phyloP scores from a whole-genome alignment of 495 filamentous ascomycete genomes.

The Aspergillus campestris region DNA sequence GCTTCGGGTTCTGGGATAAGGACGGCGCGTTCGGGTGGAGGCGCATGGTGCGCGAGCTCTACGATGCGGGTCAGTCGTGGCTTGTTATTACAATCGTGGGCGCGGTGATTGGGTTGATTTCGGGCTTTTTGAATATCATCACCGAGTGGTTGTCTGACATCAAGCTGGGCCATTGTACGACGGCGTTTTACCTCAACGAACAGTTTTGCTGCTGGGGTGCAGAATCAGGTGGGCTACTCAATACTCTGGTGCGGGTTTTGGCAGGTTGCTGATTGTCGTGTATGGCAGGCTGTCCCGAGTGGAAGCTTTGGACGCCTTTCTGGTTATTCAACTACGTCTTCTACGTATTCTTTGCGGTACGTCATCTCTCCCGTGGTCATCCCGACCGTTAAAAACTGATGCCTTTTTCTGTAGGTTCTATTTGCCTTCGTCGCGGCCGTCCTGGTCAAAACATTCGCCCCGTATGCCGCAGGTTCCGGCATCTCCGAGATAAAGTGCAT shows the following conservation, averaged over 20 bases:
- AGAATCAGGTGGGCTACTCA: conserved; percentile 59
- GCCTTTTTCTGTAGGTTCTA: conserved; percentile 46
- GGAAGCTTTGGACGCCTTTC: conserved; percentile 80
- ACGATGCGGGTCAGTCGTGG: conserved; percentile 97
- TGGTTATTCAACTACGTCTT: conserved; percentile 75
- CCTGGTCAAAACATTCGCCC: conserved; percentile 87
- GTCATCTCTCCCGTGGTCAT: conserved; percentile 7
- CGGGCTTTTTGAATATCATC: conserved; percentile 87
- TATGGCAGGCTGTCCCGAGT: conserved; percentile 66
- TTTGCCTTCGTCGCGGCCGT: conserved; percentile 78
- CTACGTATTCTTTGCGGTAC: conserved; percentile 83
- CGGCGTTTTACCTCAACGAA: conserved; percentile 95
- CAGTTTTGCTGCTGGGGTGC: conserved; percentile 98
- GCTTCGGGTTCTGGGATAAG: conserved; percentile 66
- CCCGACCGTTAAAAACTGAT: conserved; percentile 1
- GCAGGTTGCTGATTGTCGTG: not conserved
- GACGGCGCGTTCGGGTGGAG: conserved; percentile 71
- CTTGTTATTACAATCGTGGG: conserved; percentile 95
- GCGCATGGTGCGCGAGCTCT: conserved; percentile 73
- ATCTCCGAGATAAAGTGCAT: conserved; percentile 99
- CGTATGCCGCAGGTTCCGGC: conserved; percentile 93
- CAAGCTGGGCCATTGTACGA: conserved; percentile 88
- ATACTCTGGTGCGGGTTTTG: not conserved
- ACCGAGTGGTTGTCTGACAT: conserved; percentile 97
- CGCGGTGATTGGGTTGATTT: conserved; percentile 84